phyloP scores from a whole-genome alignment of 352 stramenopile genomes.

The Globisporangium spiculum region DNA sequence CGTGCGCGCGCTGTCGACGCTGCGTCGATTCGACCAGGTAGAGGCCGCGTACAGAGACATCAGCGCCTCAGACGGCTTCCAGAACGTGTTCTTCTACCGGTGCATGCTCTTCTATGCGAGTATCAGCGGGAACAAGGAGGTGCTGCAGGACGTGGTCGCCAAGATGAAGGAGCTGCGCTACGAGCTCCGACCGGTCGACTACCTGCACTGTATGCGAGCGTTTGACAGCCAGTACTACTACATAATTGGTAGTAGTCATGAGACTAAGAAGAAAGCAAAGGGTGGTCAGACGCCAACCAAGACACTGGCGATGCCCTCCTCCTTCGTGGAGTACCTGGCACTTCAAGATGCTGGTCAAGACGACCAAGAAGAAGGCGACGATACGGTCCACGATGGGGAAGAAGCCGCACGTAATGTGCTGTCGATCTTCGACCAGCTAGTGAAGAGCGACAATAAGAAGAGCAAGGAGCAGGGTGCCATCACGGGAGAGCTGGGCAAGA shows the following conservation, averaged over 20 bases:
- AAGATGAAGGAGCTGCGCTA: constrained; percentile 14
- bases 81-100: constrained; percentile 23
- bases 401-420: constrained; percentile 2
- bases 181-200: constrained; percentile 13
- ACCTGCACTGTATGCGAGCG: constrained; percentile 9
- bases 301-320: neutral
- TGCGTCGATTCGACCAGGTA: constrained; percentile 4
- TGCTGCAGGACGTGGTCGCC: constrained; percentile 1
- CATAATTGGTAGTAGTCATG: neutral
- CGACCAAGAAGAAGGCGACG: neutral
- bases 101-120: constrained; percentile 12
- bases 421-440: constrained; percentile 9
- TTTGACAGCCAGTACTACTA: constrained; percentile 12
- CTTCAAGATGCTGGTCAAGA: neutral
- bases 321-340: neutral
- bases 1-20: constrained; percentile 13
- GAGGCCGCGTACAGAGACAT: constrained; percentile 8
- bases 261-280: neutral
- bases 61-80: constrained; percentile 10
- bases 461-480: neutral
- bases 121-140: neutral
- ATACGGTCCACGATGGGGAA: neutral
- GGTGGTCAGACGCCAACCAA: neutral
- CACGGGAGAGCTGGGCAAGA: neutral
- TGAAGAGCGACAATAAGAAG: neutral